A percentile compares a stretch with the other conserved stretches of the same genome.
Evolutionary conservation across 108 stramenopile species (phyloP).

Genomic region (Conticribra weissflogii): DNA sequence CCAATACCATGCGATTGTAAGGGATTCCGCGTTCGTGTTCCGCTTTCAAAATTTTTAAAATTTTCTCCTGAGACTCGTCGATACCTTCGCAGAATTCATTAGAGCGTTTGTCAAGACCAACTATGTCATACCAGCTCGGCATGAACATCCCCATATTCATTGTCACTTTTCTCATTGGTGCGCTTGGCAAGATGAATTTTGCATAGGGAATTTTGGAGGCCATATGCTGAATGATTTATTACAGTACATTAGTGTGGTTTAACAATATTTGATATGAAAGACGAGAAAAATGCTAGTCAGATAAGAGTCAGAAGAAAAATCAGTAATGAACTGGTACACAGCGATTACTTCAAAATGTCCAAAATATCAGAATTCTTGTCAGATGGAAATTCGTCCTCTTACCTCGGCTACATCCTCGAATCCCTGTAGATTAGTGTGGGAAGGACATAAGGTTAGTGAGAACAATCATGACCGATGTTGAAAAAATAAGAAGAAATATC

Average conservation of each 20-base stretch:
- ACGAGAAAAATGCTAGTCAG: too few relatives aligned
- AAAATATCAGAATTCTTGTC: constrained; percentile 5
- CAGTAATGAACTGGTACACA: background rate
- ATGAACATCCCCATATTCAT: constrained; percentile 92
- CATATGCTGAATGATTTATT: constrained; percentile 47
- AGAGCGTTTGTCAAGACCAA: constrained; percentile 82
- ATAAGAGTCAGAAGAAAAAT: background rate
- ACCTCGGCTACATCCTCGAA: constrained; percentile 75
- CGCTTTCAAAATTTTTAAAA: constrained; percentile 58
- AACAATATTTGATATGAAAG: constrained; percentile 7
- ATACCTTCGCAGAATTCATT: constrained; percentile 91
- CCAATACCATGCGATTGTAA: constrained; percentile 88
- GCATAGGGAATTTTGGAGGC: constrained; percentile 72
- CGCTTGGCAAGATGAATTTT: constrained; percentile 93
- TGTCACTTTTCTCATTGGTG: constrained; percentile 89
- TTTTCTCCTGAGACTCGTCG: constrained; percentile 54
- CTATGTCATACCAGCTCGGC: constrained; percentile 94
- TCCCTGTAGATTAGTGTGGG: too few relatives aligned
- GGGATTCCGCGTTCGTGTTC: constrained; percentile 85
- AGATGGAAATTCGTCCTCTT: too few relatives aligned
- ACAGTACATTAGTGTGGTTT: background rate
- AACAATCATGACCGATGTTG: too few relatives aligned
- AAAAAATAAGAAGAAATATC: too few relatives aligned
- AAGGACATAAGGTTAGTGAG: too few relatives aligned
- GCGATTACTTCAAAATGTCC: background rate